Evolutionary conservation across 2,329 filamentous ascomycete species (phyloP).

Genomic region (Phyllosticta citrichinensis): DNA sequence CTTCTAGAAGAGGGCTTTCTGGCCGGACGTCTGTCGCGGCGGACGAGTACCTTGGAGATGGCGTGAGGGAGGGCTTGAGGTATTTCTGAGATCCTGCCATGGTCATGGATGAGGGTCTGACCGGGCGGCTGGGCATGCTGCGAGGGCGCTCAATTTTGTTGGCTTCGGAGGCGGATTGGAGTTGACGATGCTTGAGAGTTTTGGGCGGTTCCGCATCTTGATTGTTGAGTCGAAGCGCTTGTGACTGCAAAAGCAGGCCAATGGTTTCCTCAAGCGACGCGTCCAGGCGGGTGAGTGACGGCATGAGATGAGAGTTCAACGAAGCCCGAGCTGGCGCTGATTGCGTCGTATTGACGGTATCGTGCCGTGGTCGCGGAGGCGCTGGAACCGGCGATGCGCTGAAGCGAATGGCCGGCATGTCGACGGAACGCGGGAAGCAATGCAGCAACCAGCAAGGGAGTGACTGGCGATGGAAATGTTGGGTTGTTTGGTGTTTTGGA

Average conservation of each 20-base stretch:
- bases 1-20: not conserved
- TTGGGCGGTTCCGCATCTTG: constrained; percentile 2
- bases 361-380: not conserved
- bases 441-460: too few relatives aligned
- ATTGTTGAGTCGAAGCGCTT: not conserved
- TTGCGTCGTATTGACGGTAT: not conserved
- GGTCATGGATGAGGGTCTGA: not conserved
- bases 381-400: constrained; percentile 1
- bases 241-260: constrained; percentile 5
- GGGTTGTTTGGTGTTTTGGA: not conserved
- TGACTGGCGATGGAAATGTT: too few relatives aligned
- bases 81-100: not conserved
- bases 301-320: not conserved
- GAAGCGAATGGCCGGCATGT: constrained; percentile 6
- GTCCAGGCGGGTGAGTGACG: not conserved
- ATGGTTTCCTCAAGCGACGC: not conserved
- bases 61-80: constrained; percentile 2
- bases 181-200: not conserved
- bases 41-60: not conserved
- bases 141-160: not conserved
- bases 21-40: too few relatives aligned
- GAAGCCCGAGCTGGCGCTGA: not conserved
- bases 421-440: not conserved
- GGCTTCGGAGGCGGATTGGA: not conserved
- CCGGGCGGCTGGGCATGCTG: not conserved